A percentile compares a stretch with the other conserved stretches of the same genome.
phyloP scores from a whole-genome alignment of 805 yeast species.

The Starmerella davenportii region DNA sequence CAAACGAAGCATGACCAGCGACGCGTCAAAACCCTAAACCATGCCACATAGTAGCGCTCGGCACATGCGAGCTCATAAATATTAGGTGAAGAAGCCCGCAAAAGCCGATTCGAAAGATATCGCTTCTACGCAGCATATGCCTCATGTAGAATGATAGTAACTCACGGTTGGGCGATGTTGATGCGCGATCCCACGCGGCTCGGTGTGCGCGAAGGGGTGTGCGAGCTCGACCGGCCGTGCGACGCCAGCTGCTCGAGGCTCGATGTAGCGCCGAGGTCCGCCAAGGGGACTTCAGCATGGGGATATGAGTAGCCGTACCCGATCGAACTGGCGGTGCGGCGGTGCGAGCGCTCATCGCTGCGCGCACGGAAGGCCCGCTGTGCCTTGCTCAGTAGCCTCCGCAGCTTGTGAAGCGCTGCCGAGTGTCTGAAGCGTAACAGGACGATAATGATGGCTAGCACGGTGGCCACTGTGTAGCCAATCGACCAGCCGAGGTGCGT shows the following conservation, averaged over 20 bases:
- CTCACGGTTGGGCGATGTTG: constrained; percentile 6
- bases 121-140: too few relatives aligned
- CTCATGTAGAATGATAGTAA: too few relatives aligned
- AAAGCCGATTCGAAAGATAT: too few relatives aligned
- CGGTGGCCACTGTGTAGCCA: not conserved
- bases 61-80: too few relatives aligned
- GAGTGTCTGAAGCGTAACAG: not conserved
- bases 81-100: too few relatives aligned
- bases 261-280: constrained; percentile 1
- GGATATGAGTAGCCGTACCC: constrained; percentile 13
- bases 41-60: too few relatives aligned
- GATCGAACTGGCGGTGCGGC: constrained; percentile 1
- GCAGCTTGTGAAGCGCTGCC: not conserved
- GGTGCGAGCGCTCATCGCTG: not conserved
- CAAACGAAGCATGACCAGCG: too few relatives aligned
- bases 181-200: constrained; percentile 16
- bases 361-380: not conserved
- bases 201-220: constrained; percentile 9
- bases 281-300: constrained; percentile 12
- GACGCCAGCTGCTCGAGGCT: not conserved
- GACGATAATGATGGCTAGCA: not conserved
- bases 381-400: not conserved
- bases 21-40: too few relatives aligned
- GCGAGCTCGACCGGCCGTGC: constrained; percentile 5
- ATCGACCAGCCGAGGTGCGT: not conserved